Evolutionary conservation across 2,329 filamentous ascomycete genomes (phyloP), one percentile per base, ranked within the genome.

Genomic region (Decorospora gaudefroyi): DNA sequence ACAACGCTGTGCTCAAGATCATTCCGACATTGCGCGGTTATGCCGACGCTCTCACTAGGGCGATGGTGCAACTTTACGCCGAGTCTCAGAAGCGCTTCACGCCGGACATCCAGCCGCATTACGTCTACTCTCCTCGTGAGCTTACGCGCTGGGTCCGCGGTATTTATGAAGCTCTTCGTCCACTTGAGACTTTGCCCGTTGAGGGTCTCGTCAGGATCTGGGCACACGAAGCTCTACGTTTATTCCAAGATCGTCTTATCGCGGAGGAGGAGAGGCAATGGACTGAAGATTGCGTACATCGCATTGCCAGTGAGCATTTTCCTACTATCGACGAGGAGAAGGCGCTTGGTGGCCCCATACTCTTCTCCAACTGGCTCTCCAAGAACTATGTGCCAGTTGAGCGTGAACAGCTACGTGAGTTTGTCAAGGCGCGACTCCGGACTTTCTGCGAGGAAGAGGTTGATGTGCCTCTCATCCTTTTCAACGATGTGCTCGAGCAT

Each of bases 381-480:
- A 97, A 96, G 82, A 88, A 99, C 70, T 99, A 99, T 65, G 84
- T 97, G 8, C 93, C 93, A 5, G 93, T 99, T 26, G 90, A 96
- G 63, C 88, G 93, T 57, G 93, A 99, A 67, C 87, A 95, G 63
- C 79, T 99, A 25, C 86, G 95, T 59, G 93, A 97, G 57, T 99
- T 97, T 59, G 93, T 99, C 69, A 97, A 96, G 74, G 93, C 93
- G 37, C 86, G 93, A 65, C 82, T 99, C 48, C 92, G 88, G 77
- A 99, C 93, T 0, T 99, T 99, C 79, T 99, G 93, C 66, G 95
- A 99, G 67, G 93, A 99, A 77, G 95, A 99, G 69, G 91, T 99
- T 10, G 93, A 99, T 70, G 95, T 99, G 37, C 93, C 95, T 23
- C 82, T 99, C 35, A 95, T 99, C 53, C 77, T 99, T n/a, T 99